Evolutionary conservation across 192 early-diverging fungal species (phyloP), one percentile per base, ranked within the genome.

Genomic region (Bifiguratus adelaidae): DNA sequence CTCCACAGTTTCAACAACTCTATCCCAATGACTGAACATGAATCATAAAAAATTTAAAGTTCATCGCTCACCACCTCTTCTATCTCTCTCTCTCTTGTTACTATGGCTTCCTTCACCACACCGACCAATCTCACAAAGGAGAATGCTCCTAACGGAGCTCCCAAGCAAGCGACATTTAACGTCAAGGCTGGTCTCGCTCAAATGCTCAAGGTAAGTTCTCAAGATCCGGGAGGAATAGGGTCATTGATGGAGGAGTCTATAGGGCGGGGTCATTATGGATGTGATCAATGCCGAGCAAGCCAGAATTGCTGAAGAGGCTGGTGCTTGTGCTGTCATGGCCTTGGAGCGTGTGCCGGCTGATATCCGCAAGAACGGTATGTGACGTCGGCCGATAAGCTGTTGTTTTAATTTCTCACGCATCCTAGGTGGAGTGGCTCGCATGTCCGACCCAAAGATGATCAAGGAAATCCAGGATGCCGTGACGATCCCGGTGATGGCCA

Each of bases 181-280:
- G 82, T 94, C 68, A 95, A 98, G 78, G 81, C 89, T 43, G 92
- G 92, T 41, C 81, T 98, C 45, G 95, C 95, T 19, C 91, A 96
- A 78, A 92, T 89, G 83, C 78, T 98, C 61, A 98, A 96, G 84
- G 89, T 88, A 65, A 32, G 43, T 42, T 44, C 3, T 22, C 12
- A 30, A 3, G n/a, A 22, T 22, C 34, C 37, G 23, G 28, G 37
- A 23, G 9, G 15, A 43, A 2, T 24, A 35, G n/a, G 2, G 25
- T 38, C 3, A 18, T 40, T 24, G 25, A 28, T 8, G 30, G 21
- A 5, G n/a, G 22, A 9, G 27, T 25, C 23, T 18, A 15, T 48
- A 91, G 87, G 92, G 91, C 44, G 96, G 96, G 50, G 95, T 99
- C 15, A 97, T 99, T 66, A 96, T 99, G 92, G 95, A 97, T 68